Evolutionary conservation across 2,329 filamentous ascomycete species (phyloP).

Genomic region (Tolypocladium sp.): DNA sequence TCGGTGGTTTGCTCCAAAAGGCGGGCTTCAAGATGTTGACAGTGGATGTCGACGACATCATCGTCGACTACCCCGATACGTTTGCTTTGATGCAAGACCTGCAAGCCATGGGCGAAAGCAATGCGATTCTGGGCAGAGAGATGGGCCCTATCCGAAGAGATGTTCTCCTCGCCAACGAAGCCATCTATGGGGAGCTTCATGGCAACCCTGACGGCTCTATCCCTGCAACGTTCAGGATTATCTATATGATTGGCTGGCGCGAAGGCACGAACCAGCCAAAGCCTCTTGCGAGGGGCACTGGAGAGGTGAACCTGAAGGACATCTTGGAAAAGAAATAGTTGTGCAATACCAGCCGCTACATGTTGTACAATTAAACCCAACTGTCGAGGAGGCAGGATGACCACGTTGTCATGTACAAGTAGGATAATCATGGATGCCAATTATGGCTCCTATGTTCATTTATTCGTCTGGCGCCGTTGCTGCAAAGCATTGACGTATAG

Average conservation of each 20-base stretch:
- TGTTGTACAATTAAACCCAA: background rate
- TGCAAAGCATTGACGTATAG: background rate
- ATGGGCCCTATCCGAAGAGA: conserved; percentile 70
- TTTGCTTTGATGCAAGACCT: conserved; percentile 91
- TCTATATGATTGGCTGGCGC: conserved; percentile 99
- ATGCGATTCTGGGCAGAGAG: conserved; percentile 79
- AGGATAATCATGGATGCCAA: background rate
- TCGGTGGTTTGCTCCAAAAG: conserved; percentile 76
- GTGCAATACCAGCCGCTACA: background rate
- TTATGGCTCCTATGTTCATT: background rate
- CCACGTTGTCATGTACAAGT: background rate
- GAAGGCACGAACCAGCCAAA: conserved; percentile 69
- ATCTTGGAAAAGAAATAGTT: conserved; percentile 43
- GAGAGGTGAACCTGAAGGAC: conserved; percentile 82
- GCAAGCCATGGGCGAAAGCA: conserved; percentile 93
- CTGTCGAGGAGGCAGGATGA: background rate
- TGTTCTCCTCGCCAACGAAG: conserved; percentile 77
- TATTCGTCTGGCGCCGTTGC: background rate
- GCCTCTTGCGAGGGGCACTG: conserved; percentile 75
- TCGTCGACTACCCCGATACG: conserved; percentile 85
- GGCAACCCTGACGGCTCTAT: conserved; percentile 68
- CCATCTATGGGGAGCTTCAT: conserved; percentile 81
- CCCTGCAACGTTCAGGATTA: conserved; percentile 88
- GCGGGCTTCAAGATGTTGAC: conserved; percentile 94
- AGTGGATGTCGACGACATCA: conserved; percentile 93